A percentile compares a stretch with the other conserved stretches of the same genome.
Evolutionary conservation across 2,329 filamentous ascomycete genomes (phyloP).

Genomic region (Hortaea werneckii): DNA sequence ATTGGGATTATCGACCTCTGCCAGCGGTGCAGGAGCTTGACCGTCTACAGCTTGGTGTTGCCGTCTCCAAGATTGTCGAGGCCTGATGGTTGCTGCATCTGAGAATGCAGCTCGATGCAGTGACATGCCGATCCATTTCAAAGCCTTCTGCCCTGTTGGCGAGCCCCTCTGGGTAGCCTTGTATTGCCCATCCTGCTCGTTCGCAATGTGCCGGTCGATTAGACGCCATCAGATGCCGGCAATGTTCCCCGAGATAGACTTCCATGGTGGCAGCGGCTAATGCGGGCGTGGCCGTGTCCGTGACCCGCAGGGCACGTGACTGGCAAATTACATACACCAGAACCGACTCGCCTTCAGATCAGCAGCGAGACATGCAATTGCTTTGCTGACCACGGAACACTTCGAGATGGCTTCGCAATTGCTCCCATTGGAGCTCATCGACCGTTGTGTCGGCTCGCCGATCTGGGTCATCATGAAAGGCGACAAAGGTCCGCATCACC

Average conservation of each 20-base stretch:
- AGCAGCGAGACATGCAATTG: too few relatives aligned
- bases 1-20: too few relatives aligned
- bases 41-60: constrained; percentile 1
- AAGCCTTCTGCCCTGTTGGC: not conserved
- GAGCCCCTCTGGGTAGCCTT: too few relatives aligned
- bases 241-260: not conserved
- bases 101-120: constrained; percentile 1
- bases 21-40: not conserved
- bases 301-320: too few relatives aligned
- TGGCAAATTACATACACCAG: too few relatives aligned
- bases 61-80: not conserved
- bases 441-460: constrained; percentile 94
- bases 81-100: not conserved
- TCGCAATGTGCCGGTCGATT: too few relatives aligned
- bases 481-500: constrained; percentile 65
- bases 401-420: constrained; percentile 22
- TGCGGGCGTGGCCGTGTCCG: not conserved
- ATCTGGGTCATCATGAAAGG: constrained; percentile 99
- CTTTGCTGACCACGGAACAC: too few relatives aligned
- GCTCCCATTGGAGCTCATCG: constrained; percentile 68
- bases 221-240: not conserved
- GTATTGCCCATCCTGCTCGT: too few relatives aligned
- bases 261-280: not conserved
- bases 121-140: constrained; percentile 3
- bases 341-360: too few relatives aligned